Conservation (phyloP, 202 grass and related monocot species). For the Musa balbisiana region DNA sequence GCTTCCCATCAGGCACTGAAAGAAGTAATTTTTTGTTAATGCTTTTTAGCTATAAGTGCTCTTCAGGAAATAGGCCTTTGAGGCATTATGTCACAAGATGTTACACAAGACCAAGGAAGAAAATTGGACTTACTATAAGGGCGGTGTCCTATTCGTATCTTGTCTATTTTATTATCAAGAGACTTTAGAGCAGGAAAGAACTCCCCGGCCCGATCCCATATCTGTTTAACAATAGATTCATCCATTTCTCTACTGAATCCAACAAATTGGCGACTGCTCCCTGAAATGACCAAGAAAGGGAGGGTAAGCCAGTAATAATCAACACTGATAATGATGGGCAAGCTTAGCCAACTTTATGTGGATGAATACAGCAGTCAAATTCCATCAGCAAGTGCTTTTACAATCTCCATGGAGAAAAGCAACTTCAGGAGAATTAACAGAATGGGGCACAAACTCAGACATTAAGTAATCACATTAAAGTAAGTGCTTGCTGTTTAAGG, state of each 20-base stretch:
- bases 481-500: not conserved
- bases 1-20: conserved; percentile 96
- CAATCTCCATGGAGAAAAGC: not conserved
- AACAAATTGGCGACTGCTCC: conserved; percentile 84
- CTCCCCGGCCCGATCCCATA: conserved; percentile 73
- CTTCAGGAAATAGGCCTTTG: conserved; percentile 2
- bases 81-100: not conserved
- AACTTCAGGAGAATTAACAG: not conserved
- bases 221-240: conserved; percentile 54
- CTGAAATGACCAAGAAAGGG: conserved; percentile 32
- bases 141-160: conserved; percentile 82
- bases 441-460: not conserved
- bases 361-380: not conserved
- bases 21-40: conserved; percentile 16
- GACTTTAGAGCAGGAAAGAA: conserved; percentile 73
- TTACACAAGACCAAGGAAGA: not conserved
- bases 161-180: conserved; percentile 43
- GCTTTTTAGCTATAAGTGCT: conserved; percentile 6
- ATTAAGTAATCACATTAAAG: not conserved
- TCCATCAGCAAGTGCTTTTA: not conserved
- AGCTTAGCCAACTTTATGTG: not conserved
- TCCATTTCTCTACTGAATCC: conserved; percentile 84
- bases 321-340: conserved; percentile 5
- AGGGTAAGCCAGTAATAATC: conserved; percentile 6
- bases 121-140: conserved; percentile 58